phyloP scores from a whole-genome alignment of 306 rosid species.

The Cotoneaster glaucophyllus region DNA sequence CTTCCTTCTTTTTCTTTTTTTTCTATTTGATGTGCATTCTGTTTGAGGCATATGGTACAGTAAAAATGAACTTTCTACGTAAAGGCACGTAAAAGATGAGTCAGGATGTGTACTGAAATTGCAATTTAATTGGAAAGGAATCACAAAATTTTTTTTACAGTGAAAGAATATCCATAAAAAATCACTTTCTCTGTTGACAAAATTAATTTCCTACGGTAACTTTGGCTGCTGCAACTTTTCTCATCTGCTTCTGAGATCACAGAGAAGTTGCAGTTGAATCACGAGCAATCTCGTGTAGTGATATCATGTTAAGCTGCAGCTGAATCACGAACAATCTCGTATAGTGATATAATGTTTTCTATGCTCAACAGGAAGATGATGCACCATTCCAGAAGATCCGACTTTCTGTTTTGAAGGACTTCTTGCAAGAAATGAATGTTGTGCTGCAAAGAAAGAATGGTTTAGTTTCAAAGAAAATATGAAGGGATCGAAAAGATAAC shows the following conservation, averaged over 20 bases:
- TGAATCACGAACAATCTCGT: slow-evolving; percentile 76
- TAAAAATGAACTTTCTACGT: not conserved
- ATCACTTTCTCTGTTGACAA: not conserved
- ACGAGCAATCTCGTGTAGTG: slow-evolving; percentile 62
- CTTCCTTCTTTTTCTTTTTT: not conserved
- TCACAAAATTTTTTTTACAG: not conserved
- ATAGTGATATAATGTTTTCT: slow-evolving; percentile 68
- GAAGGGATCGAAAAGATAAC: not conserved
- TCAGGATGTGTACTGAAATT: not conserved
- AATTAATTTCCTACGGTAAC: not conserved
- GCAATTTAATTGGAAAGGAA: not conserved
- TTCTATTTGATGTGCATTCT: not conserved
- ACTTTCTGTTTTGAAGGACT: slow-evolving; percentile 91
- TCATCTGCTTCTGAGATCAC: slow-evolving; percentile 9
- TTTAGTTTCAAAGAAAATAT: not conserved
- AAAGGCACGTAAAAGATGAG: not conserved
- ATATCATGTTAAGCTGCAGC: slow-evolving; percentile 38
- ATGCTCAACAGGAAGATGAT: slow-evolving; percentile 77
- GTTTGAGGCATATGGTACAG: not conserved
- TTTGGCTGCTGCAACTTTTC: not conserved
- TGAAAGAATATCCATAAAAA: not conserved
- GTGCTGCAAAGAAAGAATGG: slow-evolving; percentile 55
- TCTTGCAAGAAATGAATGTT: slow-evolving; percentile 97
- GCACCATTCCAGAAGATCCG: slow-evolving; percentile 97
- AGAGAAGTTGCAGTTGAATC: slow-evolving; percentile 30